These are phyloP conservation scores for Cucumis variabilis DNA, from an alignment of 331 rosid genomes.

Conservation along the genomic window DNA sequence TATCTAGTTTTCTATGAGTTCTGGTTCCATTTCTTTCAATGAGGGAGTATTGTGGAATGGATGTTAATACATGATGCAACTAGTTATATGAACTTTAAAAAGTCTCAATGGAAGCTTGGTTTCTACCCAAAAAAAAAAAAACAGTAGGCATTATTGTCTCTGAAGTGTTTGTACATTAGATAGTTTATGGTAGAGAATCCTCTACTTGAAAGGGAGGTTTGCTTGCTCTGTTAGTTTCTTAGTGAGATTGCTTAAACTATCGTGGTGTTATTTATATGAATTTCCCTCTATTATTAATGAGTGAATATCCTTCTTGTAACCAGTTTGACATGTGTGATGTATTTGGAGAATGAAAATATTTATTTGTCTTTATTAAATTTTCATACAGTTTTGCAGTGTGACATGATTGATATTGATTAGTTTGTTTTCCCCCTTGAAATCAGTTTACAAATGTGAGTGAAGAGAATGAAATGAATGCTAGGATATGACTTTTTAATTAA, in stretches of 20 bases:
- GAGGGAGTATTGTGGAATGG: not conserved
- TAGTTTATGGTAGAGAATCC: slow-evolving; percentile 11
- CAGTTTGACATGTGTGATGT: not conserved
- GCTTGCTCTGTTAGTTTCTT: not conserved
- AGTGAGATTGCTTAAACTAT: slow-evolving; percentile 16
- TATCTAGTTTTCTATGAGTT: slow-evolving; percentile 1
- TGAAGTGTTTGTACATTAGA: not conserved
- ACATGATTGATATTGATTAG: not conserved
- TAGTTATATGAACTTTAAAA: not conserved
- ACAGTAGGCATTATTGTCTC: not conserved
- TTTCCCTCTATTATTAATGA: not conserved
- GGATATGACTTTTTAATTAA: not conserved
- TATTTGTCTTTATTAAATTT: not conserved
- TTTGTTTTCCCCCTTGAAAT: not conserved
- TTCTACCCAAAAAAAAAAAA: not conserved
- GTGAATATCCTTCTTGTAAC: not conserved
- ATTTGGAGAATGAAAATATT: slow-evolving; percentile 13
- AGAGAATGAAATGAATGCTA: not conserved
- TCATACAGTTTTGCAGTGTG: not conserved
- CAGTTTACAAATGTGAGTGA: not conserved
- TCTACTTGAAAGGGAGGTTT: not conserved
- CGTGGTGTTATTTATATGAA: not conserved
- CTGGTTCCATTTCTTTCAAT: not conserved
- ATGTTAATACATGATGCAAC: not conserved
- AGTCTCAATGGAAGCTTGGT: not conserved